These are phyloP conservation scores for Colletotrichum sp. DNA, from an alignment of 2,329 filamentous ascomycete species.

Conservation along the genomic window DNA sequence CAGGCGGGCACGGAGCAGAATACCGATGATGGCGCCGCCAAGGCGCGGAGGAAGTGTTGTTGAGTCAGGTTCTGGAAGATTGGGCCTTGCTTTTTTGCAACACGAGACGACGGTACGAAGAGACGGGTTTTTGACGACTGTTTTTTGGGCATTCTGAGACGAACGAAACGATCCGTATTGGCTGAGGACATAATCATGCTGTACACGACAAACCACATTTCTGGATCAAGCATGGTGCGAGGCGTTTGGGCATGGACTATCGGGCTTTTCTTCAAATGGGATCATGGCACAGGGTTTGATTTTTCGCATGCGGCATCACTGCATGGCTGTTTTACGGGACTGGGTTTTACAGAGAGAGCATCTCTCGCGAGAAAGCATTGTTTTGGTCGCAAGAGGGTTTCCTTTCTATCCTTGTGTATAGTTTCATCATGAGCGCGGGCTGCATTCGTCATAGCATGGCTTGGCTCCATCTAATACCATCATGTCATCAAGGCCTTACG, in stretches of 20 bases:
- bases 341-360: background rate
- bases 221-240: background rate
- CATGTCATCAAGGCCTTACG: background rate
- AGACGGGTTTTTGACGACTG: background rate
- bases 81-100: background rate
- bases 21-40: constrained; percentile 19
- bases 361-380: constrained; percentile 9
- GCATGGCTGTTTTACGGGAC: background rate
- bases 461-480: background rate
- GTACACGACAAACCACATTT: background rate
- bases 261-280: background rate
- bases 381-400: background rate
- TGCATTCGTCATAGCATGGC: background rate
- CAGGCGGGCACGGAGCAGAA: constrained; percentile 37
- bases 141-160: background rate
- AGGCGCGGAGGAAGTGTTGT: constrained; percentile 30
- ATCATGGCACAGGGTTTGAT: background rate
- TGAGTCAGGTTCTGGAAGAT: constrained; percentile 11
- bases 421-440: background rate
- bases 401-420: background rate
- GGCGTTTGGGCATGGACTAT: background rate
- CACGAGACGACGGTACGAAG: background rate
- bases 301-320: background rate
- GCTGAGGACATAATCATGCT: background rate
- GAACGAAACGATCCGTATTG: background rate